Evolutionary conservation across 73 alveolate species (phyloP), one percentile per base, ranked within the genome.

Genomic region (Symbiodinium natans): DNA sequence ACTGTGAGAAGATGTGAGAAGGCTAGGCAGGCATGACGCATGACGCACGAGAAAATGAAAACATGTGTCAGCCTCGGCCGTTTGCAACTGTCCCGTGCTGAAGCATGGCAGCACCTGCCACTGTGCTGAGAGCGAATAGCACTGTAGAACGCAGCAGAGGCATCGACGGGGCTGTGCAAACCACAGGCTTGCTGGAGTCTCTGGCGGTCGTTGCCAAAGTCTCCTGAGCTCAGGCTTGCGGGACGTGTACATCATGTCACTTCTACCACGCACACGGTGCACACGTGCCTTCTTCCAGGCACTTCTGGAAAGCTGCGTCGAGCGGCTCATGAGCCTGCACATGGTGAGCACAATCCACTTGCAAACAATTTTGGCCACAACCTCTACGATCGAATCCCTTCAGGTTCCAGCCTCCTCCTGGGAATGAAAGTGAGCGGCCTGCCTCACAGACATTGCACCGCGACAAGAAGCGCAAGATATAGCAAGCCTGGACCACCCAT

Each of bases 141-240:
- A 46, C 6, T 46, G 59, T 46, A 9, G 59, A 6, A 46, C 59
- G 6, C 6, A 13, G 13, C 59, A 46, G 59, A 46, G 42, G 84
- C 38, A 41, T 39, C 36, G 25, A 39, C 54, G 48, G 80, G 83
- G 52, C 56, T 13, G 73, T 34, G 97, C 77, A 90, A 41, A 40
- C 97, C 97, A 19, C 97, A 90, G 19, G 97, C 88, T 6, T 75
- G 74, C 25, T 41, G 34, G 40, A 90, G 48, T 42, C 38, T 6
- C 39, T 52, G 89, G 88, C 52, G 15, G 31, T 90, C 97, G 31
- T 41, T 23, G 21, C 80, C 97, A 36, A 90, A 73, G 34, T 90
- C 97, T 5, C 95, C 95, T 89, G 68, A 29, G 25, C n/a, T n/a
- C 13, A 13, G 59, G 13, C 13, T 46, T 46, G 59, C 59, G 6